A percentile compares a stretch with the other conserved stretches of the same genome.
Conservation (phyloP, 306 rosid genomes). For the Trichosanthes truncata region DNA sequence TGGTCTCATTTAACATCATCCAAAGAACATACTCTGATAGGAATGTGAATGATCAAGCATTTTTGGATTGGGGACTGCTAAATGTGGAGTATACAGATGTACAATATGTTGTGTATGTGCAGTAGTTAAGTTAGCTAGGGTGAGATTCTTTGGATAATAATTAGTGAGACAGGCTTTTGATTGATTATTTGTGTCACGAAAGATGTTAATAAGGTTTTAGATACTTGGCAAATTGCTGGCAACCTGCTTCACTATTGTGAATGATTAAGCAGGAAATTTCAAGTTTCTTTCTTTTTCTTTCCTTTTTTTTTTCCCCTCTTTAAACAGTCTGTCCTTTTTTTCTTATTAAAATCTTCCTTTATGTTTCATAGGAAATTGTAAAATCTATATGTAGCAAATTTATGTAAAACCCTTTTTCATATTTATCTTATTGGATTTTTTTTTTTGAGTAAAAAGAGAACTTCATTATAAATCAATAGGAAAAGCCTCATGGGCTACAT, state of each 20-base stretch:
- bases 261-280: conserved; percentile 28
- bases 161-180: conserved; percentile 46
- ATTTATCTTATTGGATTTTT: background rate
- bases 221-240: conserved; percentile 29
- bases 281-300: too few species aligned
- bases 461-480: too few species aligned
- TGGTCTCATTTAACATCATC: conserved; percentile 47
- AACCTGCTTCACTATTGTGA: conserved; percentile 35
- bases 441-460: too few species aligned
- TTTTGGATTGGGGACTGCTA: conserved; percentile 21
- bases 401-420: conserved; percentile 23
- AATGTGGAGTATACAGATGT: conserved; percentile 39
- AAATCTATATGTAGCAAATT: conserved; percentile 36
- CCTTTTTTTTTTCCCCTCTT: background rate
- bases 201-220: conserved; percentile 39
- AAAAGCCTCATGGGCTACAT: too few species aligned
- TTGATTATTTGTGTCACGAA: conserved; percentile 46
- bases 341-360: background rate
- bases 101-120: conserved; percentile 72
- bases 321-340: background rate
- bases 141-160: conserved; percentile 80
- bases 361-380: conserved; percentile 41
- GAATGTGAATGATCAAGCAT: conserved; percentile 9
- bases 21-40: conserved; percentile 13
- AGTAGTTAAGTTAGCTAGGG: conserved; percentile 59